A percentile compares a stretch with the other conserved stretches of the same genome.
phyloP scores from a whole-genome alignment of 352 stramenopile genomes.

The Pythium sukuiense region DNA sequence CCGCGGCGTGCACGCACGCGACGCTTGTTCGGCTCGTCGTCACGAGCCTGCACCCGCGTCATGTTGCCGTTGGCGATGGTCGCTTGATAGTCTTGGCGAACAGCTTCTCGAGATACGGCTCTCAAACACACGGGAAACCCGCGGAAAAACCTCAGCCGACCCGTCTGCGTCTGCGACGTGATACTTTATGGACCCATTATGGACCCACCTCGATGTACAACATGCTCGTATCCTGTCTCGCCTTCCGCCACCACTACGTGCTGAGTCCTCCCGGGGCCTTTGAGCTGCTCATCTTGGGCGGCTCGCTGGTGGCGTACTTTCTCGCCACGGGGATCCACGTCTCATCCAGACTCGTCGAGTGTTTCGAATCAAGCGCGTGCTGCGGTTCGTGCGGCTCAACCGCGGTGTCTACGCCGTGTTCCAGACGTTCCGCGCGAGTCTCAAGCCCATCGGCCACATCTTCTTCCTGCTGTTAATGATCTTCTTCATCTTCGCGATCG shows the following conservation, averaged over 20 bases:
- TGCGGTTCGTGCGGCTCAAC: slow-evolving; percentile 76
- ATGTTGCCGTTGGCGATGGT: too few relatives aligned
- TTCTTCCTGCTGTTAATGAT: slow-evolving; percentile 84
- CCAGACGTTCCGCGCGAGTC: slow-evolving; percentile 69
- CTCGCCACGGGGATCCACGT: slow-evolving; percentile 56
- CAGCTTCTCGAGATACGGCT: too few relatives aligned
- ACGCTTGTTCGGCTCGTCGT: too few relatives aligned
- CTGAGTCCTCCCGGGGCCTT: slow-evolving; percentile 53
- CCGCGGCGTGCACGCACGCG: too few relatives aligned
- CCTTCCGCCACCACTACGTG: slow-evolving; percentile 66
- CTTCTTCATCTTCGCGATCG: slow-evolving; percentile 81
- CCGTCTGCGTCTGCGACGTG: too few relatives aligned
- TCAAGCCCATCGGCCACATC: slow-evolving; percentile 69
- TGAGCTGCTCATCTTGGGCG: slow-evolving; percentile 59
- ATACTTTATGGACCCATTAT: too few relatives aligned
- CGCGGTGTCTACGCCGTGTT: slow-evolving; percentile 72
- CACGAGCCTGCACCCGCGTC: too few relatives aligned
- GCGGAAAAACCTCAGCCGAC: too few relatives aligned
- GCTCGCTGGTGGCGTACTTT: slow-evolving; percentile 68
- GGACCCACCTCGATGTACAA: too few relatives aligned
- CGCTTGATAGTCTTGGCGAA: too few relatives aligned
- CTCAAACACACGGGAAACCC: too few relatives aligned
- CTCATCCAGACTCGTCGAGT: slow-evolving; percentile 71
- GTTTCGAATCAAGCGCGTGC: slow-evolving; percentile 75
- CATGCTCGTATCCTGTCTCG: too few relatives aligned